Percentiles rank a stretch among this genome's conserved stretches.
phyloP scores from a whole-genome alignment of 225 moss, liverwort and hornwort genomes.

The Pleurozium schreberi region DNA sequence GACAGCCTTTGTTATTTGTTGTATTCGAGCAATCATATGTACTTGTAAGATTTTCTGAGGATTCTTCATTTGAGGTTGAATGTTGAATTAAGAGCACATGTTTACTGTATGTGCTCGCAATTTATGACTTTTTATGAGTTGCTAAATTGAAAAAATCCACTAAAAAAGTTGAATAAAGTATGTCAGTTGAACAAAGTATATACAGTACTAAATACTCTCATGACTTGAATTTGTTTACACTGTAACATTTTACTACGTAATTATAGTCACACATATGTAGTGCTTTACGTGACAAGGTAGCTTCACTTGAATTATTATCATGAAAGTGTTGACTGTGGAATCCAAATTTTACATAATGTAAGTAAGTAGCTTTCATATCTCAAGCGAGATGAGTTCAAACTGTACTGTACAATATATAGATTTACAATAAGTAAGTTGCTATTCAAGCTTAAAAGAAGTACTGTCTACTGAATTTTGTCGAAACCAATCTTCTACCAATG shows the following conservation, averaged over 20 bases:
- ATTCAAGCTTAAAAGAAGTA: not conserved
- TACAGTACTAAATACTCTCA: not conserved
- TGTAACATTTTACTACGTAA: not conserved
- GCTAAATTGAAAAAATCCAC: not conserved
- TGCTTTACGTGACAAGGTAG: not conserved
- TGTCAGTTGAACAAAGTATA: not conserved
- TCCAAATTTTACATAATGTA: not conserved
- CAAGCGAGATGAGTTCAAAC: not conserved
- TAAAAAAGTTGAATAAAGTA: not conserved
- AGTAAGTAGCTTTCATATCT: not conserved
- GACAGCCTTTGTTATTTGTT: conserved; percentile 1
- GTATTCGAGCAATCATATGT: not conserved
- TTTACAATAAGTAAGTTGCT: not conserved
- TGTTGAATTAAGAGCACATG: not conserved
- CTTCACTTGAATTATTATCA: not conserved
- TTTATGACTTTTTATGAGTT: not conserved
- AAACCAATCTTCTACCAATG: not conserved
- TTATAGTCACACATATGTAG: not conserved
- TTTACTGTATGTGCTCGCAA: no score
- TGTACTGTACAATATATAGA: not conserved
- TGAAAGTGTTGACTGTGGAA: not conserved
- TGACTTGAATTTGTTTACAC: not conserved
- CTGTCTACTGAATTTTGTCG: not conserved
- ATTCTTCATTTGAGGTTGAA: not conserved
- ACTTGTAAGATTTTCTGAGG: not conserved